Evolutionary conservation across 2,329 filamentous ascomycete genomes (phyloP).

Genomic region (Sporothrix brunneoviolacea): DNA sequence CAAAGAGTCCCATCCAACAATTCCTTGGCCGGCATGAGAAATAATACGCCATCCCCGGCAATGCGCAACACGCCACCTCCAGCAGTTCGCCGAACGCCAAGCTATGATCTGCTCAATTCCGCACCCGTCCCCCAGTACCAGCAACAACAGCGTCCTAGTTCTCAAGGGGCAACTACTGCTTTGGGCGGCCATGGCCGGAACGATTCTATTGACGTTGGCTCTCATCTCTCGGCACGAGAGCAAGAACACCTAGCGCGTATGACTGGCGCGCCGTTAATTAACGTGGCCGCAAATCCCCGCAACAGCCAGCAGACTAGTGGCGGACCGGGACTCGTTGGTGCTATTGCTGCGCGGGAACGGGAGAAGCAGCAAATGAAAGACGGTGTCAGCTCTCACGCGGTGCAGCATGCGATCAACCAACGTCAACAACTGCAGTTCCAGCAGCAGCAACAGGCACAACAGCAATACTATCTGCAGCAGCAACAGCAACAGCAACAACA

Average conservation of each 20-base stretch:
- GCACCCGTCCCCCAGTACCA: slow-evolving; percentile 32
- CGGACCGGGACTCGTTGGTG: slow-evolving; percentile 63
- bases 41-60: slow-evolving; percentile 37
- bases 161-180: slow-evolving; percentile 49
- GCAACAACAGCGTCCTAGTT: slow-evolving; percentile 43
- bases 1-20: slow-evolving; percentile 52
- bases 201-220: slow-evolving; percentile 29
- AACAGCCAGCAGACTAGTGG: slow-evolving; percentile 41
- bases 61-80: no score
- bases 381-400: slow-evolving; percentile 61
- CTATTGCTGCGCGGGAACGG: slow-evolving; percentile 72
- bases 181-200: slow-evolving; percentile 28
- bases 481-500: slow-evolving; percentile 26
- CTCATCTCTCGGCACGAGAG: slow-evolving; percentile 73
- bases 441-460: slow-evolving; percentile 31
- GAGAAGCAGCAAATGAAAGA: slow-evolving; percentile 67
- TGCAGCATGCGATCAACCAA: slow-evolving; percentile 66
- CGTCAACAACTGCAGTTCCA: slow-evolving; percentile 42
- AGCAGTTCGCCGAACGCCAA: slow-evolving; percentile 34
- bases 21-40: slow-evolving; percentile 33
- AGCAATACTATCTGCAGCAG: slow-evolving; percentile 24
- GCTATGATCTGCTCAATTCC: slow-evolving; percentile 32
- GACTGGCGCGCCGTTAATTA: slow-evolving; percentile 70
- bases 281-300: slow-evolving; percentile 52
- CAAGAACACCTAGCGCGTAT: slow-evolving; percentile 82